phyloP scores from a whole-genome alignment of 305 asterid genomes.

The Fraxinus platypoda region DNA sequence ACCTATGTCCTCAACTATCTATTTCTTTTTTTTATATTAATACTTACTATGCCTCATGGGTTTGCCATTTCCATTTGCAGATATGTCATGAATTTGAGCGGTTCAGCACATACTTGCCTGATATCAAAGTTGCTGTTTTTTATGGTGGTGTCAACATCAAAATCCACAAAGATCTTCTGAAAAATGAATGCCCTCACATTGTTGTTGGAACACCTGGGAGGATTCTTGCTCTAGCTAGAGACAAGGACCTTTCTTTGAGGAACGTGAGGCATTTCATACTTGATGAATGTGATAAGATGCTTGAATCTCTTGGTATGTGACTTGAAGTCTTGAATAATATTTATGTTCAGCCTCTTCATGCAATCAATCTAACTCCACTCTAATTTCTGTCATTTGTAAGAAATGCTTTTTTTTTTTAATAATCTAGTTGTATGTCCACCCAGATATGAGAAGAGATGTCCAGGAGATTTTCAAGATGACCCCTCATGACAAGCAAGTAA shows the following conservation, averaged over 20 bases:
- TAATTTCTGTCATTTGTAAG: background rate
- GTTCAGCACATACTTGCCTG: constrained; percentile 18
- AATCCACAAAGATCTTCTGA: constrained; percentile 18
- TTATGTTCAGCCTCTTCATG: background rate
- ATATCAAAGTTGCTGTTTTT: constrained; percentile 16
- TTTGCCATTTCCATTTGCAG: background rate
- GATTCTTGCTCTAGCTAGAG: constrained; percentile 18
- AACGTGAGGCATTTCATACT: constrained; percentile 21
- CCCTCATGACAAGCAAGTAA: constrained; percentile 19
- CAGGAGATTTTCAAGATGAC: constrained; percentile 17
- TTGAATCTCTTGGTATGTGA: constrained; percentile 20
- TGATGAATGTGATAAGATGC: constrained; percentile 23
- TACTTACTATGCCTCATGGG: background rate
- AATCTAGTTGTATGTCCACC: background rate
- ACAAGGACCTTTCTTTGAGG: constrained; percentile 15
- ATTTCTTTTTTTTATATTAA: background rate
- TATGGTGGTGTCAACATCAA: constrained; percentile 22
- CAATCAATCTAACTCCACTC: background rate
- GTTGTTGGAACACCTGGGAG: constrained; percentile 25
- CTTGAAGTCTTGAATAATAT: background rate
- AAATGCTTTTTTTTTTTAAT: background rate
- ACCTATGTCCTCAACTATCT: background rate
- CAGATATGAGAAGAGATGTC: constrained; percentile 22
- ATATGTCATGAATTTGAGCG: constrained; percentile 19
- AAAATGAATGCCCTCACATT: constrained; percentile 24